Percentiles rank a stretch among this genome's conserved stretches.
phyloP scores from a whole-genome alignment of 129 eudicot species.

The Logfia minima region DNA sequence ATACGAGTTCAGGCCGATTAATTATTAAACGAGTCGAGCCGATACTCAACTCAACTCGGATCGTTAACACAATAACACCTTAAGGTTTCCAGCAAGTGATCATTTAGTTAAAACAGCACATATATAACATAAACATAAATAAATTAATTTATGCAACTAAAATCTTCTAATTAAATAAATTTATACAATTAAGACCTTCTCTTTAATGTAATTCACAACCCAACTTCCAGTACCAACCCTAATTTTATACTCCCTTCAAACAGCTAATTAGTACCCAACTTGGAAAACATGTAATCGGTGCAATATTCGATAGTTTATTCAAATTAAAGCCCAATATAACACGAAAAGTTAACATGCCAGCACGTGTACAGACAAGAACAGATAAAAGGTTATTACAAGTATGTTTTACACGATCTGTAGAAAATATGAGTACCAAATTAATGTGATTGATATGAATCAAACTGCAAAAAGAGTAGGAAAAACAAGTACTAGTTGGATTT shows the following conservation, averaged over 20 bases:
- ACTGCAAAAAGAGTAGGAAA: not conserved
- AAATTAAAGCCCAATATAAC: not conserved
- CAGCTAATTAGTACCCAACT: not conserved
- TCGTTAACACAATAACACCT: no score
- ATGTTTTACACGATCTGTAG: not conserved
- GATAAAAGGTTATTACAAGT: constrained; percentile 5
- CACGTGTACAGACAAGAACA: not conserved
- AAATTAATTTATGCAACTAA: no score
- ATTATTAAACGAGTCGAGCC: no score
- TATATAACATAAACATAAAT: no score
- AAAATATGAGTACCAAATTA: not conserved
- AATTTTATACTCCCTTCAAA: not conserved
- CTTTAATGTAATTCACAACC: not conserved
- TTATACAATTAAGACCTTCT: not conserved
- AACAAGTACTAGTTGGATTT: not conserved
- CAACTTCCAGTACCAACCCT: not conserved
- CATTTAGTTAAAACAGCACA: no score
- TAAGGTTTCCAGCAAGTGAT: no score
- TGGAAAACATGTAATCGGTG: not conserved
- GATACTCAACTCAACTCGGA: no score
- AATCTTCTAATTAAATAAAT: no score
- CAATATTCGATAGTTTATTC: not conserved
- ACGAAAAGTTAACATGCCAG: not conserved
- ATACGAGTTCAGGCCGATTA: no score
- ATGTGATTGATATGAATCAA: not conserved